Base-by-base conservation (phyloP, 495 filamentous ascomycete species). In the Daldinia childiae region DNA sequence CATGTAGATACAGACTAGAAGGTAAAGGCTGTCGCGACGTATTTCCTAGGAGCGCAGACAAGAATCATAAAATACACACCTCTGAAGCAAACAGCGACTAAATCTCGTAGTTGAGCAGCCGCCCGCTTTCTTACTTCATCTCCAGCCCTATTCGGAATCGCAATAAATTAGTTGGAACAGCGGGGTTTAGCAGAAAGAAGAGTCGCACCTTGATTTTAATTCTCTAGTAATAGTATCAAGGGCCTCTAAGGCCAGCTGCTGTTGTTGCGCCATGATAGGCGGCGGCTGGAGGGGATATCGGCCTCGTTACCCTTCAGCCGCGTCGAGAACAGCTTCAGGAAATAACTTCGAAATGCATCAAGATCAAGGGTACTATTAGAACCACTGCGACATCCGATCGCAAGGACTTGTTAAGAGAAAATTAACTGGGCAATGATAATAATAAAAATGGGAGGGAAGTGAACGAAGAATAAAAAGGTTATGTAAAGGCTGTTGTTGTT, bases 61-160 rank as follows among this genome's bases (percentile, higher is more conserved):
- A 41, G 14, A n/a, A 19, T 21, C 14, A 7, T 17, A 11, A 12
- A 57, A 38, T 24, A 55, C 73, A 32, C 21, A 81, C 79, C 79
- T 77, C 79, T 74, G 51, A 79, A 73, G 43, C 75, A 79, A 32
- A 75, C 72, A 11, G 51, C 51, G n/a, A 81, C 79, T 50, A 81
- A 68, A 27, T 79, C 75, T 54, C 68, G 73, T 34, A 81, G 67
- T 61, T 77, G 69, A 36, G 38, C 34, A 29, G 79, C 79, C 8
- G 76, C 73, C 57, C 72, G 68, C 27, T 71, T 75, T n/a, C 79
- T 76, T 30, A 76, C 66, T 19, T 81, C 79, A 54, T 79, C 79
- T 34, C 62, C 68, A 29, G 69, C 65, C 48, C 78, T 78, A 58
- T 45, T 63, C 3, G 14, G 63, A 38, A 48, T 30, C 24, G 21